Conservation (phyloP, 257 asterid species). For the Solanum gandarillasii region DNA sequence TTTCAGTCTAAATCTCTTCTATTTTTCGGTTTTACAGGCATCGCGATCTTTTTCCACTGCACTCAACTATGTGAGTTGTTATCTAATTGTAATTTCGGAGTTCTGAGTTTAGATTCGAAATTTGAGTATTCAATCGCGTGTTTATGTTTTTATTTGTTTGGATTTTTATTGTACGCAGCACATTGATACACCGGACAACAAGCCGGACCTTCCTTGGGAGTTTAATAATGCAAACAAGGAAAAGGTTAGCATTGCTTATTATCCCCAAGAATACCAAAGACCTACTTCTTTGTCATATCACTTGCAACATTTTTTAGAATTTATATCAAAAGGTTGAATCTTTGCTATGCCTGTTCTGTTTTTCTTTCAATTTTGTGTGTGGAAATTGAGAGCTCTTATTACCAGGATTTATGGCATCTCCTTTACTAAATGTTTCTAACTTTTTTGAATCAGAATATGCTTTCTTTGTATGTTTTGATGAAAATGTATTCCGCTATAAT, state of each 20-base stretch:
- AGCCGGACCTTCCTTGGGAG: constrained; percentile 76
- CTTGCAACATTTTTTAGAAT: neutral
- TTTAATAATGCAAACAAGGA: constrained; percentile 50
- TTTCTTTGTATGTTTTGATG: neutral
- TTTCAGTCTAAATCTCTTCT: neutral
- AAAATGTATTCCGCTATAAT: neutral
- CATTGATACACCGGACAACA: constrained; percentile 74
- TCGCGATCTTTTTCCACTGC: constrained; percentile 79
- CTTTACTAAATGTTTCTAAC: neutral
- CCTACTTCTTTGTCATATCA: neutral
- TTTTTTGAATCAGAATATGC: neutral
- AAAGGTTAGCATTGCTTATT: constrained; percentile 36
- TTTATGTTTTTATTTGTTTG: neutral
- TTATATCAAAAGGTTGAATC: neutral
- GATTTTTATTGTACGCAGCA: constrained; percentile 38
- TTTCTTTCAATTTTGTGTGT: neutral
- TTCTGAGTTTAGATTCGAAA: neutral
- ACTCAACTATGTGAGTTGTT: constrained; percentile 63
- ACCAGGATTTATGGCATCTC: neutral
- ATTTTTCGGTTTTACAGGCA: constrained; percentile 27
- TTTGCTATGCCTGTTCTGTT: neutral
- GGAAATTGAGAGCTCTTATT: neutral
- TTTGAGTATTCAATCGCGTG: neutral
- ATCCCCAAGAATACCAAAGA: neutral
- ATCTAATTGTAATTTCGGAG: neutral